Evolutionary conservation across 169 alveolate species (phyloP).

Genomic region (Plasmodium gaboni): DNA sequence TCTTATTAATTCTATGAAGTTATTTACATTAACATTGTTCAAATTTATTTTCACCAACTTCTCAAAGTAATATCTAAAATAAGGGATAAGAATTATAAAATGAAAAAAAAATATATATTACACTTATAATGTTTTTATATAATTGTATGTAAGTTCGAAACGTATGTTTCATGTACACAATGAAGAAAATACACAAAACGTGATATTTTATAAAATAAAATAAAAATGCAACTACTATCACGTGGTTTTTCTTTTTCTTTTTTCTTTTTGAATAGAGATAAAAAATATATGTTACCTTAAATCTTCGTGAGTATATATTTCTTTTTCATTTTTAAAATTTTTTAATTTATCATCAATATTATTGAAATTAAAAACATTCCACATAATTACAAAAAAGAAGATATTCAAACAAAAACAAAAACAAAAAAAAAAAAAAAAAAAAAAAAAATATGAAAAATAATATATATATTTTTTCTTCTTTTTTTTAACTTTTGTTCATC

Average conservation of each 20-base stretch:
- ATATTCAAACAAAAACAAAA: neutral
- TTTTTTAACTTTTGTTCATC: neutral
- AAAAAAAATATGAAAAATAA: neutral
- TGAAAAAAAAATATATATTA: no score
- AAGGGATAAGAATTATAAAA: neutral
- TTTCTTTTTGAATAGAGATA: neutral
- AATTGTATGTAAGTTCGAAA: no score
- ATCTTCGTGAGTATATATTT: slow-evolving; percentile 64
- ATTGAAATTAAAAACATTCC: slow-evolving; percentile 59
- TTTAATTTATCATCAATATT: slow-evolving; percentile 61
- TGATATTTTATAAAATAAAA: neutral
- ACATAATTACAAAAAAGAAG: slow-evolving; percentile 33
- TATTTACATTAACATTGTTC: slow-evolving; percentile 56
- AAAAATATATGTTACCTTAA: slow-evolving; percentile 22
- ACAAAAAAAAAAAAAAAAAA: slow-evolving; percentile 5
- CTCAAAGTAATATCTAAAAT: slow-evolving; percentile 50
- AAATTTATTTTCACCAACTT: slow-evolving; percentile 54
- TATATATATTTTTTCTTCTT: neutral
- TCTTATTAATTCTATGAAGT: slow-evolving; percentile 55
- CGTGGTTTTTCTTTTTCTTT: neutral
- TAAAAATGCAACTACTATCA: neutral
- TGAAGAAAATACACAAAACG: no score
- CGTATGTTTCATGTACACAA: no score
- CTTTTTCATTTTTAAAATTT: slow-evolving; percentile 63
- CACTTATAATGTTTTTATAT: no score